Evolutionary conservation across 2,329 filamentous ascomycete genomes (phyloP).

Genomic region (Aspergillus vadensis): DNA sequence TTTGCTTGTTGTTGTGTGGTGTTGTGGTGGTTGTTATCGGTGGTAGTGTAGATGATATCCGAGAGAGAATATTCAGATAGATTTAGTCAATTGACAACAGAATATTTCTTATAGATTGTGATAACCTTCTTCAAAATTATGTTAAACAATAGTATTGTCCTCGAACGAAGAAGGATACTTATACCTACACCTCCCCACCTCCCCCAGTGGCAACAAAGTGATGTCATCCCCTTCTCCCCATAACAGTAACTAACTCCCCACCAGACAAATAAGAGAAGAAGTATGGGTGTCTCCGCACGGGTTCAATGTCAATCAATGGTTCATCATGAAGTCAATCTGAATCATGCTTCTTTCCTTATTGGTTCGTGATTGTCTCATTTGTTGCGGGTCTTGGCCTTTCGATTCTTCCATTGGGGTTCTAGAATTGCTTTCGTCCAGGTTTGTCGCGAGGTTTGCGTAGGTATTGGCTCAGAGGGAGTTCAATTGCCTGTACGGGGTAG

Average conservation of each 20-base stretch:
- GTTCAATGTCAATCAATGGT: background rate
- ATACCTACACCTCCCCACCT: too few species aligned
- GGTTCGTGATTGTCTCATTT: background rate
- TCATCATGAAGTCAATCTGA: background rate
- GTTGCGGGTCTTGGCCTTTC: background rate
- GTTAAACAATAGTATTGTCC: background rate
- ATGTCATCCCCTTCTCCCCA: too few species aligned
- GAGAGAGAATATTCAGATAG: background rate
- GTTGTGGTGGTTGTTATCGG: background rate
- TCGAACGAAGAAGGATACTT: too few species aligned
- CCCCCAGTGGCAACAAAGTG: too few species aligned
- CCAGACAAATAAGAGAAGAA: background rate
- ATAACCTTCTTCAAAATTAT: background rate
- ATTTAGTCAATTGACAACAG: too few species aligned
- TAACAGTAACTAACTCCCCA: too few species aligned
- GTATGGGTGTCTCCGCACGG: background rate
- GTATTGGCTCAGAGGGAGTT: too few species aligned
- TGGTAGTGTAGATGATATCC: background rate
- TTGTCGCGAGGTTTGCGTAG: too few species aligned
- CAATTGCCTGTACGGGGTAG: background rate
- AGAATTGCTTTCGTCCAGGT: too few species aligned
- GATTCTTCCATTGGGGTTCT: too few species aligned
- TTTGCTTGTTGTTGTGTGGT: background rate
- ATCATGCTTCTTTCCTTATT: background rate
- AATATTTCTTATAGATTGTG: accelerated